phyloP scores from a whole-genome alignment of 2,329 filamentous ascomycete genomes.

The Arachnomyces sp. region DNA sequence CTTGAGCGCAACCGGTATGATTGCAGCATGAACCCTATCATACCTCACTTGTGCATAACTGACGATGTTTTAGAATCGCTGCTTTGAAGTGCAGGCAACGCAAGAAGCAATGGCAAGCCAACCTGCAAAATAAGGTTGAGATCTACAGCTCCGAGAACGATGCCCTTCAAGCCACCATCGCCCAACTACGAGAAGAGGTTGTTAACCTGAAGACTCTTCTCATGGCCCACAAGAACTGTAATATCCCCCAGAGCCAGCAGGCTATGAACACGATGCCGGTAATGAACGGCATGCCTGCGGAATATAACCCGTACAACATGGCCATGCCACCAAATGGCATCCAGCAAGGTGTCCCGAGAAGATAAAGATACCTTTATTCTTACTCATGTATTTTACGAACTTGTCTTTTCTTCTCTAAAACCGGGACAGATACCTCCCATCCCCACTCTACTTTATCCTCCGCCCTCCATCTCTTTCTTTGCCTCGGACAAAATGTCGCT shows the following conservation, averaged over 20 bases:
- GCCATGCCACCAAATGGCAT: slow-evolving; percentile 33
- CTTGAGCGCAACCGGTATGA: slow-evolving; percentile 87
- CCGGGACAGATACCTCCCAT: too few relatives aligned
- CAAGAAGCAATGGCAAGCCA: slow-evolving; percentile 98
- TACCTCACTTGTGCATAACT: slow-evolving; percentile 20
- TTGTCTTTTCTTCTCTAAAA: slow-evolving; percentile 1
- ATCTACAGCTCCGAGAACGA: slow-evolving; percentile 90
- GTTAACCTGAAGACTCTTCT: slow-evolving; percentile 90
- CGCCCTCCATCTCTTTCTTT: too few relatives aligned
- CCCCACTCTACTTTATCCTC: too few relatives aligned
- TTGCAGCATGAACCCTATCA: neutral
- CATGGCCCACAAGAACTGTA: slow-evolving; percentile 91
- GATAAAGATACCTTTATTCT: slow-evolving; percentile 15
- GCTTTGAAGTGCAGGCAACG: slow-evolving; percentile 94
- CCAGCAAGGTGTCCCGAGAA: slow-evolving; percentile 28
- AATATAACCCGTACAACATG: slow-evolving; percentile 33
- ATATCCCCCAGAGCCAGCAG: slow-evolving; percentile 75
- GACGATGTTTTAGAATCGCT: slow-evolving; percentile 59
- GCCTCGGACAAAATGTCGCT: too few relatives aligned
- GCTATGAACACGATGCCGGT: slow-evolving; percentile 44
- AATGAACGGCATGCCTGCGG: slow-evolving; percentile 20
- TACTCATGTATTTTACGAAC: neutral
- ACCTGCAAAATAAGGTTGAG: slow-evolving; percentile 89
- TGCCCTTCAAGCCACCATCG: slow-evolving; percentile 71
- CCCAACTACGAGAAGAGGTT: slow-evolving; percentile 79